Evolutionary conservation across 2,329 filamentous ascomycete genomes (phyloP).

Genomic region (Apiospora saccharicola): DNA sequence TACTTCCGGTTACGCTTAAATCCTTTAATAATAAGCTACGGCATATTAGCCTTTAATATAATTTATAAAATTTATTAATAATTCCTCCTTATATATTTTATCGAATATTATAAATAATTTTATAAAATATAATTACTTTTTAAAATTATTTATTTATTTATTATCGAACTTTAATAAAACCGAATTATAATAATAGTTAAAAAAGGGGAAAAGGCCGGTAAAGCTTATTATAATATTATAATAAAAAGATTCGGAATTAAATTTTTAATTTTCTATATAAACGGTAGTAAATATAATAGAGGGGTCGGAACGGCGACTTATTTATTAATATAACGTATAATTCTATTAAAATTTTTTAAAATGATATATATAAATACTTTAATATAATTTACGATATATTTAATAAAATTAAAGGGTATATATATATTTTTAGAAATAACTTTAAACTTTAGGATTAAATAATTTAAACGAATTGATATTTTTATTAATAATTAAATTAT

Average conservation of each 20-base stretch:
- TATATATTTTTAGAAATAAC: neutral
- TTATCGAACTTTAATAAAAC: neutral
- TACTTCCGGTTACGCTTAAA: neutral
- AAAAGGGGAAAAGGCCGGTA: neutral
- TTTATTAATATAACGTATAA: neutral
- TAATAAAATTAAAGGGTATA: neutral
- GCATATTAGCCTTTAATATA: neutral
- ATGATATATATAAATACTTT: neutral
- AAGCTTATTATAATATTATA: neutral
- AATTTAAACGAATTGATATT: too few relatives aligned
- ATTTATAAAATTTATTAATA: neutral
- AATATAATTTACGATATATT: neutral
- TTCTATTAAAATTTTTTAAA: neutral
- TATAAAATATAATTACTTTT: neutral
- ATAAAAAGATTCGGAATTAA: neutral
- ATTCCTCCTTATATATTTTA: neutral
- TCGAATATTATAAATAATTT: neutral
- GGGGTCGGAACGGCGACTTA: neutral
- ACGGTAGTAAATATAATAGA: neutral
- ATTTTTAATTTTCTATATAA: neutral
- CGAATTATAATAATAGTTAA: neutral
- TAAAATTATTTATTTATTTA: neutral
- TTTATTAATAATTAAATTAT: neutral
- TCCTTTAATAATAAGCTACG: neutral
- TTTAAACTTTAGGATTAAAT: neutral